phyloP scores from a whole-genome alignment of 176 grass and related monocot species.

The Carex scoparia region DNA sequence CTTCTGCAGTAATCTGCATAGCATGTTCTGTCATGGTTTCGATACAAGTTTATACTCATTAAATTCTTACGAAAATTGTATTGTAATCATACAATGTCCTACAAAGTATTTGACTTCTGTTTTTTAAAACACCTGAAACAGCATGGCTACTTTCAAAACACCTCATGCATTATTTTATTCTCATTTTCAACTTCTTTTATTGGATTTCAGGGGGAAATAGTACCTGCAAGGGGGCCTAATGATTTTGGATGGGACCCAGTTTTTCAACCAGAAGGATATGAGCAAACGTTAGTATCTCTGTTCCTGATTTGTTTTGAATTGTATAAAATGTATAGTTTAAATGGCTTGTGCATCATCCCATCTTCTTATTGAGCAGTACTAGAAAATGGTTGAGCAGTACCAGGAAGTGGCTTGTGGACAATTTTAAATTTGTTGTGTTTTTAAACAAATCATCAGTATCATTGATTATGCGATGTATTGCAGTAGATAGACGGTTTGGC shows the following conservation, averaged over 20 bases:
- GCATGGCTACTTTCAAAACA: background rate
- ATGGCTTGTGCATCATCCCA: background rate
- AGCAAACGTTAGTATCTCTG: conserved; percentile 59
- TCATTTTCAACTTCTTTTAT: conserved; percentile 13
- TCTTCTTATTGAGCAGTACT: background rate
- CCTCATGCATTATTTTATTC: too few species aligned
- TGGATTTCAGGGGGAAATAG: conserved; percentile 65
- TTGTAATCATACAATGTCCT: too few species aligned
- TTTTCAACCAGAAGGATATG: conserved; percentile 87
- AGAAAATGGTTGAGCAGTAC: too few species aligned
- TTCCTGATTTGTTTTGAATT: background rate
- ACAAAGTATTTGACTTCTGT: too few species aligned
- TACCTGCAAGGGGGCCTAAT: conserved; percentile 63
- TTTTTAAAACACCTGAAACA: background rate
- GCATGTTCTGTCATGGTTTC: background rate
- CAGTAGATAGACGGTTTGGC: background rate
- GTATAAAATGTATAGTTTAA: background rate
- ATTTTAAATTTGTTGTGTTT: background rate
- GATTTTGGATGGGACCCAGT: conserved; percentile 99
- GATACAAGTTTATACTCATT: background rate
- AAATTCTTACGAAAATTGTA: background rate
- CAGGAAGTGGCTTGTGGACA: background rate
- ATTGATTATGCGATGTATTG: background rate
- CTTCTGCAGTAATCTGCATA: background rate
- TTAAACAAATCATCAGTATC: background rate